phyloP scores from a whole-genome alignment of 306 rosid species.

The Gynostemma pentaphyllum region DNA sequence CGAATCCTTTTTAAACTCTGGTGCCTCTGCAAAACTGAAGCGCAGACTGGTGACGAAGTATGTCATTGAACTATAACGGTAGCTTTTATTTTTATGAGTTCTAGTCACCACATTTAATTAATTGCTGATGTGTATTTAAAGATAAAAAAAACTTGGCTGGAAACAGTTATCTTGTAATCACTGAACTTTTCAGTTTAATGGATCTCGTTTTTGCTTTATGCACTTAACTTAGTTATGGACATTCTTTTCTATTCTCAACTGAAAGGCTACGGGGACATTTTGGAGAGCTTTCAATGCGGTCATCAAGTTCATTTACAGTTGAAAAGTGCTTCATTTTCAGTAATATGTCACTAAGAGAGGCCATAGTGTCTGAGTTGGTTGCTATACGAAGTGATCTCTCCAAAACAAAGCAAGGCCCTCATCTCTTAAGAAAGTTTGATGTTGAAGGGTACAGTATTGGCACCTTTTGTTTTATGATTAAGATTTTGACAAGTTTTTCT shows the following conservation, averaged over 20 bases:
- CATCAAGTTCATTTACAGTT: slow-evolving; percentile 64
- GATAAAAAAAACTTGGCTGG: background rate
- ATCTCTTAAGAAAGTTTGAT: slow-evolving; percentile 71
- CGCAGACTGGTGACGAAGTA: slow-evolving; percentile 63
- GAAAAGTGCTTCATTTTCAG: slow-evolving; percentile 64
- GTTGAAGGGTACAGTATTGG: slow-evolving; percentile 51
- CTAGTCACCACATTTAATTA: background rate
- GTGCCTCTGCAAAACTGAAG: slow-evolving; percentile 57
- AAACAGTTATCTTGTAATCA: background rate
- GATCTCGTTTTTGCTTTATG: background rate
- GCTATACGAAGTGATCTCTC: slow-evolving; percentile 55
- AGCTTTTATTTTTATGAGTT: slow-evolving; percentile 1
- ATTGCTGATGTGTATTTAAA: background rate
- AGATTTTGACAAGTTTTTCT: background rate
- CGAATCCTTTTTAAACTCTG: slow-evolving; percentile 73
- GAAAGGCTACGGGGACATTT: slow-evolving; percentile 64
- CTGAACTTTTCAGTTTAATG: background rate
- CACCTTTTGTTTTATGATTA: background rate
- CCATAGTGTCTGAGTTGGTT: slow-evolving; percentile 68
- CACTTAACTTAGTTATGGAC: background rate
- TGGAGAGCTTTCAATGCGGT: slow-evolving; percentile 63
- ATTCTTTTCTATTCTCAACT: slow-evolving; percentile 16
- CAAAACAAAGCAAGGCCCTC: slow-evolving; percentile 75
- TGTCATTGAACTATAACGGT: slow-evolving; percentile 18
- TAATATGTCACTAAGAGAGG: slow-evolving; percentile 64